phyloP scores from a whole-genome alignment of 805 yeast genomes.

The Barnettozyma pratensis region DNA sequence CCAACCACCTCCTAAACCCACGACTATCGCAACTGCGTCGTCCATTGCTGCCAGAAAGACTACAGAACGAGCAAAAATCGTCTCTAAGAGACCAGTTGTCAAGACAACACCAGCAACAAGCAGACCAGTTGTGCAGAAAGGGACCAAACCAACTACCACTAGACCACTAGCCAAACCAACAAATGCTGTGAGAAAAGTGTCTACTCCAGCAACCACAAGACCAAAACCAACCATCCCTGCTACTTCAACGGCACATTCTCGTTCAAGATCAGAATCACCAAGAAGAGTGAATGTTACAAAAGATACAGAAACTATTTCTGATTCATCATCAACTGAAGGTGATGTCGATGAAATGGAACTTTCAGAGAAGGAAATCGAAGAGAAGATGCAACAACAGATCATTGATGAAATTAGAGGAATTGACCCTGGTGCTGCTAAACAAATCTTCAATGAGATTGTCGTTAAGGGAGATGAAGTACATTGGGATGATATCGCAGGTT shows the following conservation, averaged over 20 bases:
- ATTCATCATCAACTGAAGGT: constrained; percentile 16
- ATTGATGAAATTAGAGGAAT: constrained; percentile 51
- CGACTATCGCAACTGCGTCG: constrained; percentile 5
- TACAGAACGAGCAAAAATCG: background rate
- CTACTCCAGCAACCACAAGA: constrained; percentile 1
- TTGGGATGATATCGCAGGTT: constrained; percentile 96
- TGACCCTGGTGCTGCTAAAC: constrained; percentile 73
- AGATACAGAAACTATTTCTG: constrained; percentile 22
- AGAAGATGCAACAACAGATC: constrained; percentile 29
- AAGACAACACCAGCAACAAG: constrained; percentile 1
- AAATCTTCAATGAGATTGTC: constrained; percentile 83
- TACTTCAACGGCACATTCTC: constrained; percentile 2
- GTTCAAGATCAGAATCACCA: constrained; percentile 21
- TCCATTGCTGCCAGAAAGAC: constrained; percentile 3
- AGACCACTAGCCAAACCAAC: constrained; percentile 3
- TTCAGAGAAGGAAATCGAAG: constrained; percentile 24
- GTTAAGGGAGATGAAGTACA: constrained; percentile 89
- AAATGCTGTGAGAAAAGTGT: background rate
- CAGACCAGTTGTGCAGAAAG: background rate
- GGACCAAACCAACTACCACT: background rate
- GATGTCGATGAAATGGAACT: constrained; percentile 20
- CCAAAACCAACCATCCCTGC: background rate
- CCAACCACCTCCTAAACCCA: constrained; percentile 4
- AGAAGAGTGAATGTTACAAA: constrained; percentile 11
- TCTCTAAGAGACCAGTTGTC: constrained; percentile 2